phyloP scores from a whole-genome alignment of 73 alveolate species.

The Paramecium bursaria region DNA sequence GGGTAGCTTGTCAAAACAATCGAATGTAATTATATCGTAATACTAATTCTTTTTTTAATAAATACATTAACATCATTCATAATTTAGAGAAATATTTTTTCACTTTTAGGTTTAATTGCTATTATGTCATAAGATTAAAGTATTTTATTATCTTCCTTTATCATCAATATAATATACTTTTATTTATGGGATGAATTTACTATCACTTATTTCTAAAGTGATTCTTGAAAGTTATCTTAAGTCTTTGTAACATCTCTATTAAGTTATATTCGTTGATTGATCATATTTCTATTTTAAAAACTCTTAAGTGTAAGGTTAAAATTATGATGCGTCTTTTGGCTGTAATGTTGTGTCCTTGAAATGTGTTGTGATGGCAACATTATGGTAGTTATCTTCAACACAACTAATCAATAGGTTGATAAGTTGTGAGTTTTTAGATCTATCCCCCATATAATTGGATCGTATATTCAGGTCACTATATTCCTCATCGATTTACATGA shows the following conservation, averaged over 20 bases:
- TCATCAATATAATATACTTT: too few relatives aligned
- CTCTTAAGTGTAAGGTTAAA: slow-evolving; percentile 25
- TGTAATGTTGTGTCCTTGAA: not conserved
- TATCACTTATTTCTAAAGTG: slow-evolving; percentile 29
- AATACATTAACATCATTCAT: not conserved
- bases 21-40: slow-evolving; percentile 37
- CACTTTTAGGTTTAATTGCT: slow-evolving; percentile 49
- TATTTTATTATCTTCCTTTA: slow-evolving; percentile 29
- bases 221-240: slow-evolving; percentile 34
- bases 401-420: slow-evolving; percentile 22
- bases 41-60: not conserved
- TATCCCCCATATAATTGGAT: slow-evolving; percentile 31
- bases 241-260: slow-evolving; percentile 14
- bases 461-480: slow-evolving; percentile 43
- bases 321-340: not conserved
- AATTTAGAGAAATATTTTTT: not conserved
- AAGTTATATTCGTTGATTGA: not conserved
- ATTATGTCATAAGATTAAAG: slow-evolving; percentile 21
- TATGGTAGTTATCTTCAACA: slow-evolving; percentile 46
- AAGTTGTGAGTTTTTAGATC: slow-evolving; percentile 3
- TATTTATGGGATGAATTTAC: not conserved
- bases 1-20: slow-evolving; percentile 55
- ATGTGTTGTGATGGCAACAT: slow-evolving; percentile 15
- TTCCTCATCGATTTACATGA: too few relatives aligned
- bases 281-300: slow-evolving; percentile 12